Conservation (phyloP, 768 basidiomycete species). For the Tricholoma terreum region DNA sequence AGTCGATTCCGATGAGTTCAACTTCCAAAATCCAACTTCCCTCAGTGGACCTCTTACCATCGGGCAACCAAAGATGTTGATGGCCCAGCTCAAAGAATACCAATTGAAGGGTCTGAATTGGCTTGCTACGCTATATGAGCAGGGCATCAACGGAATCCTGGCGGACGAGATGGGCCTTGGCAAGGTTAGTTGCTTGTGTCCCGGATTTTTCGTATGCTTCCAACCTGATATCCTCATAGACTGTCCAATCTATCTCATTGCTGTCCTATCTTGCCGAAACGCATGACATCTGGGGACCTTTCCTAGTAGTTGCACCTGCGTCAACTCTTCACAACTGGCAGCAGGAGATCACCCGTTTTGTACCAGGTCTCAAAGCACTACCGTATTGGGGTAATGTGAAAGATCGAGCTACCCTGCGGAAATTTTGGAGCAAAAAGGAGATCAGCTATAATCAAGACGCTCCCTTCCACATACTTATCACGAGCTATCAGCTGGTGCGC, state of each 20-base stretch:
- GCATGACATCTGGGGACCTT: conserved; percentile 99
- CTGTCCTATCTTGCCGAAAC: conserved; percentile 94
- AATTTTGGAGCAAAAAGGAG: conserved; percentile 98
- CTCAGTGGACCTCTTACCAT: conserved; percentile 81
- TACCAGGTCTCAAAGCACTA: conserved; percentile 88
- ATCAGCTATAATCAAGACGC: conserved; percentile 94
- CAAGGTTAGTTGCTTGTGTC: conserved; percentile 46
- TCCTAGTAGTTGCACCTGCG: conserved; percentile 95
- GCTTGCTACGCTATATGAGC: conserved; percentile 96
- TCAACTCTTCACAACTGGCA: conserved; percentile 99
- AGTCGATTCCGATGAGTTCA: conserved; percentile 97
- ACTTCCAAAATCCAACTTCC: conserved; percentile 98
- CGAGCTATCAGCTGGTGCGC: conserved; percentile 91
- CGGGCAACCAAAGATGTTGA: conserved; percentile 91
- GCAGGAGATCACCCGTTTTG: conserved; percentile 95
- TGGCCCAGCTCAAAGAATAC: conserved; percentile 96
- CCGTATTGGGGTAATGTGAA: conserved; percentile 99
- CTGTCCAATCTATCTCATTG: conserved; percentile 96
- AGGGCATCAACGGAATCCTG: conserved; percentile 98
- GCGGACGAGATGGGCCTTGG: conserved; percentile 99
- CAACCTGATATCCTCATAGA: conserved; percentile 42
- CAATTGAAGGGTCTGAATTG: conserved; percentile 98
- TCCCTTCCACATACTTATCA: conserved; percentile 94
- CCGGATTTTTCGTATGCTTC: neutral
- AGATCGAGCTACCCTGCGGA: conserved; percentile 89